phyloP scores from a whole-genome alignment of 2,329 filamentous ascomycete species.

The Aspergillaceae sp. region DNA sequence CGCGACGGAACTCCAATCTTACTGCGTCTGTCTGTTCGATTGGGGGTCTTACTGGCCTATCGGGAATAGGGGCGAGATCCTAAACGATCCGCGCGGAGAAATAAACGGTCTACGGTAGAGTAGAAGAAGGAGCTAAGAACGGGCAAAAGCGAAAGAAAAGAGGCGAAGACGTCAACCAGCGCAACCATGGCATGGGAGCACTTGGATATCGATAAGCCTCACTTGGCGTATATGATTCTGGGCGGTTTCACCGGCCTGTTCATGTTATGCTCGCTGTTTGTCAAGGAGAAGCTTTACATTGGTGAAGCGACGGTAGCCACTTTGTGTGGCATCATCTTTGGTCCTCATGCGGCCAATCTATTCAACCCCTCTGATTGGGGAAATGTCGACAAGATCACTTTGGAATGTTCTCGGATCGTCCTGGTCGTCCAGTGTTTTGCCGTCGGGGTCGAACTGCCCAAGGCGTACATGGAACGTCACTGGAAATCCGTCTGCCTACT shows the following conservation, averaged over 20 bases:
- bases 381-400: conserved; percentile 58
- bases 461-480: conserved; percentile 87
- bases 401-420: conserved; percentile 64
- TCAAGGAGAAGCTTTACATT: conserved; percentile 98
- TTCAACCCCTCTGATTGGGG: conserved; percentile 56
- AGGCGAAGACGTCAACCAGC: conserved; percentile 4
- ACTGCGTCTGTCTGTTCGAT: conserved; percentile 12
- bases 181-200: conserved; percentile 43
- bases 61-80: background rate
- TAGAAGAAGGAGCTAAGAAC: background rate
- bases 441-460: conserved; percentile 62
- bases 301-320: conserved; percentile 92
- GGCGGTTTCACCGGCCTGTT: conserved; percentile 96
- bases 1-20: conserved; percentile 17
- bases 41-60: conserved; percentile 2
- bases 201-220: conserved; percentile 71
- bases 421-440: conserved; percentile 66
- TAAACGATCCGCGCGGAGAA: background rate
- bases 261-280: conserved; percentile 95
- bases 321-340: conserved; percentile 61
- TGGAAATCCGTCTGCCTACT: conserved; percentile 88
- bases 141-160: background rate
- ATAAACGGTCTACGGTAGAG: background rate
- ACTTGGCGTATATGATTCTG: conserved; percentile 96
- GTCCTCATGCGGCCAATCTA: conserved; percentile 56